Conservation (phyloP, 208 protist species). For the Leishmania gerbilli region DNA sequence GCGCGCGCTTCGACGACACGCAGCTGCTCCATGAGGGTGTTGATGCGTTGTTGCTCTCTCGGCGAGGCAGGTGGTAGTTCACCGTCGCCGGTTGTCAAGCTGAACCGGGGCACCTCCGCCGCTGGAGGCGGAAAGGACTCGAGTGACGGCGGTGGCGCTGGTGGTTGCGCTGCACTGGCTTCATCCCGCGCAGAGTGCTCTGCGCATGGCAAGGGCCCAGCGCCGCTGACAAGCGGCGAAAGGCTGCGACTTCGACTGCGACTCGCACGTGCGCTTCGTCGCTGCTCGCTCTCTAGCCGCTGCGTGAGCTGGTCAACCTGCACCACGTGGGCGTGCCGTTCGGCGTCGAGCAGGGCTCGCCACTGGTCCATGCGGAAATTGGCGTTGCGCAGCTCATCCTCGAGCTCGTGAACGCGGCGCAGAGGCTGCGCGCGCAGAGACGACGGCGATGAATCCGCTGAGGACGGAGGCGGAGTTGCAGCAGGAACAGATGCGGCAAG, state of each 20-base stretch:
- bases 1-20: neutral
- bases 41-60: neutral
- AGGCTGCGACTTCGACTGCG: slow-evolving; percentile 20
- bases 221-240: slow-evolving; percentile 2
- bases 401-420: slow-evolving; percentile 24
- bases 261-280: slow-evolving; percentile 14
- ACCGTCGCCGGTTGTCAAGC: neutral
- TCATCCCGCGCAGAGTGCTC: neutral
- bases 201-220: neutral
- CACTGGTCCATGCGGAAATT: slow-evolving; percentile 37
- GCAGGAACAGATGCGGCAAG: neutral
- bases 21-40: slow-evolving; percentile 1
- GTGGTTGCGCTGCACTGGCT: too few species aligned
- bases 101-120: neutral
- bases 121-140: neutral
- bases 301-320: slow-evolving; percentile 37
- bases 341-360: slow-evolving; percentile 34
- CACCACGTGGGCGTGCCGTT: slow-evolving; percentile 36
- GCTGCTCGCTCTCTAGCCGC: slow-evolving; percentile 32
- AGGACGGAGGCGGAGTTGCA: neutral
- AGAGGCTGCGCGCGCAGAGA: neutral
- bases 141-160: neutral
- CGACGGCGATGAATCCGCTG: neutral
- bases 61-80: neutral
- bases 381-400: slow-evolving; percentile 33